Percentiles rank a stretch among this genome's conserved stretches.
These are phyloP conservation scores for Coemansia sp. DNA, from an alignment of 192 early-diverging fungal species.

Conservation along the genomic window DNA sequence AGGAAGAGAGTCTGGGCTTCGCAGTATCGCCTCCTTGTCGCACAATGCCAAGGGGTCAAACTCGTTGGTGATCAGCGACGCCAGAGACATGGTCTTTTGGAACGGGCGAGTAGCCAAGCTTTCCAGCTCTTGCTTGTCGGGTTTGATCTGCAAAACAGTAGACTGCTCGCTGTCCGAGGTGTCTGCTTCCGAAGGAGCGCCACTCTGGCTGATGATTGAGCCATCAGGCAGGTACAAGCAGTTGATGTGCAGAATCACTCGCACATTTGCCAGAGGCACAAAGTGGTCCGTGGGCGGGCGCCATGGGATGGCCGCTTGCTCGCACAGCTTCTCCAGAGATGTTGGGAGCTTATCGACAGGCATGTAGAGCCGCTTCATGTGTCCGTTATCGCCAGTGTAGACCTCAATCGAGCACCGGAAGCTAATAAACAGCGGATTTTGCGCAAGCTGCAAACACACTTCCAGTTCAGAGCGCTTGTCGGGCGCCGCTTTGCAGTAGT, in stretches of 20 bases:
- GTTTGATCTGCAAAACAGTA: slow-evolving; percentile 17
- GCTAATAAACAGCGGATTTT: slow-evolving; percentile 46
- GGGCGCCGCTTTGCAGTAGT: slow-evolving; percentile 33
- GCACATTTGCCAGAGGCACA: slow-evolving; percentile 40
- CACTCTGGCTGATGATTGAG: not conserved
- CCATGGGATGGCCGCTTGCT: slow-evolving; percentile 40
- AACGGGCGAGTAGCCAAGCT: slow-evolving; percentile 31
- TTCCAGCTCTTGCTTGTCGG: slow-evolving; percentile 28
- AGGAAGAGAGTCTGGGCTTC: slow-evolving; percentile 16
- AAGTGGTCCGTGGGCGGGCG: slow-evolving; percentile 47
- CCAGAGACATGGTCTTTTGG: slow-evolving; percentile 47
- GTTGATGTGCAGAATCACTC: slow-evolving; percentile 47
- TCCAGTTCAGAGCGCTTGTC: slow-evolving; percentile 33
- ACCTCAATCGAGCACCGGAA: slow-evolving; percentile 47
- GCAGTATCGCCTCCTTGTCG: not conserved
- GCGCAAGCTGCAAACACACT: slow-evolving; percentile 41
- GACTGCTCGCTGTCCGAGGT: slow-evolving; percentile 4
- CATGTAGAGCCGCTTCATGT: slow-evolving; percentile 39
- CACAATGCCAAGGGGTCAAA: slow-evolving; percentile 16
- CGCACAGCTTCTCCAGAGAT: slow-evolving; percentile 41
- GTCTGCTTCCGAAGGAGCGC: slow-evolving; percentile 3
- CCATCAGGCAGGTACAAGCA: slow-evolving; percentile 36
- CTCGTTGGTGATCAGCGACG: slow-evolving; percentile 29
- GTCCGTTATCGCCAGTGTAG: slow-evolving; percentile 14
- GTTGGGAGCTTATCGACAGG: slow-evolving; percentile 39